Evolutionary conservation across 164 flowering plant genomes (phyloP).

Genomic region (Brasenia schreberi): DNA sequence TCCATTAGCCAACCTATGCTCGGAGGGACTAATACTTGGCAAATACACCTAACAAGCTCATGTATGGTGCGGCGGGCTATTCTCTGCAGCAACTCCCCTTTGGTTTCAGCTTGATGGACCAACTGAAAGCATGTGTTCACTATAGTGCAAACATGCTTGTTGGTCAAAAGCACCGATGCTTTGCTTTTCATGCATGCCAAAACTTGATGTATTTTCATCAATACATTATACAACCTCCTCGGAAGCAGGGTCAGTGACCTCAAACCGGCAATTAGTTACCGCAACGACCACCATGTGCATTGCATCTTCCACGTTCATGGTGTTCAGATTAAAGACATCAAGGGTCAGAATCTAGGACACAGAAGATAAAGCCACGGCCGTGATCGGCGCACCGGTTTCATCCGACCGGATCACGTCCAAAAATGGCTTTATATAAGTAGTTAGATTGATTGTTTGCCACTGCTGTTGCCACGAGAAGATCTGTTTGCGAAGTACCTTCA

Average conservation of each 20-base stretch:
- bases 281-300: constrained; percentile 40
- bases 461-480: constrained; percentile 21
- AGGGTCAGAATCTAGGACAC: constrained; percentile 29
- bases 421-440: constrained; percentile 30
- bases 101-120: constrained; percentile 45
- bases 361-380: constrained; percentile 36
- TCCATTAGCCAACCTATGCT: not conserved
- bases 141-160: constrained; percentile 53
- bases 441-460: constrained; percentile 18
- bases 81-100: constrained; percentile 67
- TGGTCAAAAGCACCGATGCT: constrained; percentile 41
- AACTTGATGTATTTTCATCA: constrained; percentile 59
- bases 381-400: constrained; percentile 45
- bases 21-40: not conserved
- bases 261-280: constrained; percentile 51
- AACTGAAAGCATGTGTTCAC: constrained; percentile 72
- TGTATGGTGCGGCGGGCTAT: constrained; percentile 63
- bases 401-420: constrained; percentile 40
- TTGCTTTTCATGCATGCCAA: constrained; percentile 35
- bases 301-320: constrained; percentile 37
- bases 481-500: constrained; percentile 18
- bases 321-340: constrained; percentile 25
- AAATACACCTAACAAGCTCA: constrained; percentile 38
- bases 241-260: constrained; percentile 27
- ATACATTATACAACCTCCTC: constrained; percentile 37